Evolutionary conservation across 495 filamentous ascomycete genomes (phyloP), one percentile per base, ranked within the genome.

Genomic region (Tetracladium marchalianum): DNA sequence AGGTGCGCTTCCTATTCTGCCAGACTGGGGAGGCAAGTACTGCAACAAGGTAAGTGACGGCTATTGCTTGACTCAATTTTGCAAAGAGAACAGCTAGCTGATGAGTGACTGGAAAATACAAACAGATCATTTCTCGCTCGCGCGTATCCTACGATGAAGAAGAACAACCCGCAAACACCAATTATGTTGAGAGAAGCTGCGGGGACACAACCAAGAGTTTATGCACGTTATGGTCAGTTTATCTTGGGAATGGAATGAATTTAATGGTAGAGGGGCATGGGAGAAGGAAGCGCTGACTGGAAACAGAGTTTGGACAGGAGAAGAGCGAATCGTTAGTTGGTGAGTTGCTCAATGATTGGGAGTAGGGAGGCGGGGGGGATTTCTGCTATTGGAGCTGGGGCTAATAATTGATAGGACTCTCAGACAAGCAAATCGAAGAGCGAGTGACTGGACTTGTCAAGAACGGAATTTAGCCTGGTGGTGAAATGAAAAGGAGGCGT

Each of bases 71-170:
- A 18, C 18, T 32, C n/a, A n/a, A 41, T 9, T 31, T 19, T 33
- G 31, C n/a, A 42, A 39, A 1, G 17, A 17, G 16, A 37, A 37
- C 5, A 10, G 12, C 12, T 10, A 37, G 12, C 16, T 39, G 31
- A 41, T 35, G 27, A 40, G 22, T 42, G 27, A 17, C 53, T n/a
- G 45, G 47, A 6, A 16, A 22, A 5, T n/a, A 13, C 39, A 33
- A 34, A 56, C 59, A 98, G 92, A 65, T 78, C 83, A 11, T 98
- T 98, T 73, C 72, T 98, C 41, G 80, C 81, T 48, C 79, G 84
- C 63, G 85, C 90, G 45, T 98, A 98, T 67, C 93, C 92, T 5
- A 90, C 85, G 55, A 97, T 98, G 90, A 98, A 98, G 78, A 93
- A 94, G 76, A 82, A 92, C 73, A 97, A 98, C 69, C 92, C 92